Percentiles rank a stretch among this genome's conserved stretches.
Conservation (phyloP, 2,329 filamentous ascomycete genomes). For the Neophaeococcomyces mojaviensis region DNA sequence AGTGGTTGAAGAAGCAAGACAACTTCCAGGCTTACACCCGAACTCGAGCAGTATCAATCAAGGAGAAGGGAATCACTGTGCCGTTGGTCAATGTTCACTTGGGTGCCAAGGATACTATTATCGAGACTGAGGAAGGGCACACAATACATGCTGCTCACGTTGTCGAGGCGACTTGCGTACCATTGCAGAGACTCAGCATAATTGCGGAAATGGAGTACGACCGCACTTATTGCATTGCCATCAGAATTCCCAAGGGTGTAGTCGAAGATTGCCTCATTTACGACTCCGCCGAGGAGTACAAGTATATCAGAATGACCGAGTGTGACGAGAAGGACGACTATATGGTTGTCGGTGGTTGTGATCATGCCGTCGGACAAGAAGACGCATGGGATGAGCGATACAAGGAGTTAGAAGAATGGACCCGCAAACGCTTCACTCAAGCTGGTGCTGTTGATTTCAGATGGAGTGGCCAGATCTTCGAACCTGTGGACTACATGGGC, state of each 20-base stretch:
- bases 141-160: conserved; percentile 43
- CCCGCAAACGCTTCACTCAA: conserved; percentile 45
- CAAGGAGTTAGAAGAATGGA: conserved; percentile 47
- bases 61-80: conserved; percentile 43
- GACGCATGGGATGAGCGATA: conserved; percentile 38
- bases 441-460: conserved; percentile 45
- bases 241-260: conserved; percentile 45
- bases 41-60: conserved; percentile 41
- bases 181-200: conserved; percentile 48
- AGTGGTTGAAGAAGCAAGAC: conserved; percentile 44
- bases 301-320: conserved; percentile 47
- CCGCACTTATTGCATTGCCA: conserved; percentile 51
- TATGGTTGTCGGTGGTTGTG: conserved; percentile 49
- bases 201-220: conserved; percentile 47
- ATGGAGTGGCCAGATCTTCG: conserved; percentile 53
- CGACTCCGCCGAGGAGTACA: conserved; percentile 48
- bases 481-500: conserved; percentile 48
- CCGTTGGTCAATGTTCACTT: conserved; percentile 29
- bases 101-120: conserved; percentile 39
- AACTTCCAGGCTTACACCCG: conserved; percentile 49
- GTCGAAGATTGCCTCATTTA: conserved; percentile 51
- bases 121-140: conserved; percentile 41
- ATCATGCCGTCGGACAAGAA: conserved; percentile 53
- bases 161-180: conserved; percentile 49
- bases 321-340: conserved; percentile 50